These are phyloP conservation scores for Guadua angustifolia DNA, from an alignment of 176 grass and related monocot species.

Conservation along the genomic window DNA sequence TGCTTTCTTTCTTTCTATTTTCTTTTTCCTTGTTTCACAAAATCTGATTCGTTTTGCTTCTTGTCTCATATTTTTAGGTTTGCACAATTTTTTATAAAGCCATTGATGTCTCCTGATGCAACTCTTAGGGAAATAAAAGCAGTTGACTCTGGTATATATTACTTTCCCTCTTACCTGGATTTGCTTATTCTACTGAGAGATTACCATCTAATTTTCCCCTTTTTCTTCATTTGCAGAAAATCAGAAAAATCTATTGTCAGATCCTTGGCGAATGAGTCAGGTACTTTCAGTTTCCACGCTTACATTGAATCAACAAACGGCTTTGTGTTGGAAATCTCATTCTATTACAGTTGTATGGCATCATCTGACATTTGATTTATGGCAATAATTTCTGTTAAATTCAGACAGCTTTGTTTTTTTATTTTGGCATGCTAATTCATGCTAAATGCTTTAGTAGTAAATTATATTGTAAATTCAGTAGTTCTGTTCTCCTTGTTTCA, in stretches of 20 bases:
- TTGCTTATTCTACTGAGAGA: slow-evolving; percentile 23
- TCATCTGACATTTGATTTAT: not conserved
- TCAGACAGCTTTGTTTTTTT: not conserved
- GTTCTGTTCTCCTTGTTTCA: not conserved
- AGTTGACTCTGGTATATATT: slow-evolving; percentile 83
- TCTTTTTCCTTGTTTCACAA: slow-evolving; percentile 38
- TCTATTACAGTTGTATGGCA: slow-evolving; percentile 31
- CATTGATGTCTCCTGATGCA: slow-evolving; percentile 94
- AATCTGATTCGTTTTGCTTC: slow-evolving; percentile 36
- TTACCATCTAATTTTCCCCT: slow-evolving; percentile 15
- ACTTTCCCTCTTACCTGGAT: slow-evolving; percentile 31
- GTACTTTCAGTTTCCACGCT: slow-evolving; percentile 53
- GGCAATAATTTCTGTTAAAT: not conserved
- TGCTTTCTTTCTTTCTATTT: slow-evolving; percentile 7
- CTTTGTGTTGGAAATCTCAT: slow-evolving; percentile 17
- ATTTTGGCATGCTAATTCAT: not conserved
- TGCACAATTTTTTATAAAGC: slow-evolving; percentile 96
- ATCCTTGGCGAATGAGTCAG: slow-evolving; percentile 84
- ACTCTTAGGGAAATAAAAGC: slow-evolving; percentile 96
- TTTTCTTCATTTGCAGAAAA: slow-evolving; percentile 56
- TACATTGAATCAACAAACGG: slow-evolving; percentile 31
- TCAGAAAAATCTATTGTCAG: slow-evolving; percentile 92
- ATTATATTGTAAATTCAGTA: slow-evolving; percentile 14
- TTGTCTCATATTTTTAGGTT: slow-evolving; percentile 62
- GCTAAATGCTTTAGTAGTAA: slow-evolving; percentile 1